Base-by-base conservation (phyloP, 768 basidiomycete genomes). In the Tremella fuciformis region DNA sequence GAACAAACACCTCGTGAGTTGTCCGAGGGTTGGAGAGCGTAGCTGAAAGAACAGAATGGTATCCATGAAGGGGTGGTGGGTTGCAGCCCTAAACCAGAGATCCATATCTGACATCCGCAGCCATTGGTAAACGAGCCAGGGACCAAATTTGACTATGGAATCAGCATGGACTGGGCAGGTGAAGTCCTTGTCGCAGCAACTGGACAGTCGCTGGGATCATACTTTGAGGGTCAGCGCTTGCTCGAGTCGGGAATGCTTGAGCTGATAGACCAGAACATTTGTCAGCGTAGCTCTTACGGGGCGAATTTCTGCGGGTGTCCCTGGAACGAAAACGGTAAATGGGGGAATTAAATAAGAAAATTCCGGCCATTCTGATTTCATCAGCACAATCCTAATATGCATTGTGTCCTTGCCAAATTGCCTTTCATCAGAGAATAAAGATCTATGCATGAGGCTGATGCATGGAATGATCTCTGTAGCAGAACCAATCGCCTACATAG, bases 121-220 rank as follows among this genome's bases (percentile, higher is more conserved):
- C 59, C 59, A 6, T 42, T 60, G 24, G 59, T 60, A 9, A 60
- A 60, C 39, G 59, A 60, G 39, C 59, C 59, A 26, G 59, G 59
- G 21, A 54, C 53, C 15, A 60, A 60, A 46, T 60, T 29, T 34
- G 59, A 60, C 18, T 60, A 60, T 25, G 59, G 59, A 1, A 60
- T 60, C 34, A 60, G 59, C 37, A 61, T 61, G 60, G 60, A 61
- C 26, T 61, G 60, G 60, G 49, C 60, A 9, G 54, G 55, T 42
- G 57, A 57, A 1, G 39, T 46, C 2, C 40, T 61, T 13, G 60
- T 57, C 22, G 25, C 55, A 29, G 50, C 54, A 19, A 53, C 55
- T 13, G 60, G 60, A 8, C 22, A 51, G 29, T 50, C 50, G 19
- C 55, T 61, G 11, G 50, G 51, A 7, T 40, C 50, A 19, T 61